These are phyloP conservation scores for Diaporthe vexans DNA, from an alignment of 2,329 filamentous ascomycete genomes.

Conservation along the genomic window DNA sequence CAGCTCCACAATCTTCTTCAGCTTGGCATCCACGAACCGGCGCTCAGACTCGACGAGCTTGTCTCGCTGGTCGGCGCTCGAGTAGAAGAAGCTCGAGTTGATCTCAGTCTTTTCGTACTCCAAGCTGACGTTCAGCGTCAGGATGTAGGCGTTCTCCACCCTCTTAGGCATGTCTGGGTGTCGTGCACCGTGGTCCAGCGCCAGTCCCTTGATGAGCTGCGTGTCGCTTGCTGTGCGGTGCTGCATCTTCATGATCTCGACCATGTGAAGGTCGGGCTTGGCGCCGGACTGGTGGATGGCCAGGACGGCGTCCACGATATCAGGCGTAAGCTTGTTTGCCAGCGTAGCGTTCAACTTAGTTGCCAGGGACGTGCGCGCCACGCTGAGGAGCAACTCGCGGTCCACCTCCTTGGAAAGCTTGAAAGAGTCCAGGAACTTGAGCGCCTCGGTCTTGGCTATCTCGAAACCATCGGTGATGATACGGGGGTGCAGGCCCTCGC, in stretches of 20 bases:
- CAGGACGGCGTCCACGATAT: slow-evolving; percentile 96
- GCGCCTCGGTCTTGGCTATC: slow-evolving; percentile 91
- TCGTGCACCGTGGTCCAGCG: slow-evolving; percentile 93
- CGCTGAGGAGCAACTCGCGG: slow-evolving; percentile 91
- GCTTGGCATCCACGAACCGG: slow-evolving; percentile 93
- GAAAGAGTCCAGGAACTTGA: slow-evolving; percentile 97
- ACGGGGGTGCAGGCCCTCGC: slow-evolving; percentile 95
- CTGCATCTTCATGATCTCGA: slow-evolving; percentile 99
- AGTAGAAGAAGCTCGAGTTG: slow-evolving; percentile 99
- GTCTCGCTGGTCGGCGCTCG: slow-evolving; percentile 94
- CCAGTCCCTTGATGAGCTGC: slow-evolving; percentile 92
- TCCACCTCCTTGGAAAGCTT: slow-evolving; percentile 91
- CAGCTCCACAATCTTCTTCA: slow-evolving; percentile 96
- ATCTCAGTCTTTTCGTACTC: slow-evolving; percentile 99
- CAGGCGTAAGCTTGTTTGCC: slow-evolving; percentile 91
- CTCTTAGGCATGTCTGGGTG: slow-evolving; percentile 99
- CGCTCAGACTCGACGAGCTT: slow-evolving; percentile 98
- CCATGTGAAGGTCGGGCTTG: slow-evolving; percentile 98
- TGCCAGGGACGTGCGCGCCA: slow-evolving; percentile 92
- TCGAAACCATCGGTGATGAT: slow-evolving; percentile 99
- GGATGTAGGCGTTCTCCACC: slow-evolving; percentile 93
- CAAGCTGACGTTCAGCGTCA: slow-evolving; percentile 95
- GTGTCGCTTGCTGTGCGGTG: slow-evolving; percentile 96
- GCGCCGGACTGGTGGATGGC: slow-evolving; percentile 90
- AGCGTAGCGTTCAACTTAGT: slow-evolving; percentile 94